These are phyloP conservation scores for Gomphus bonarii DNA, from an alignment of 1,284 basidiomycete genomes.

Conservation along the genomic window DNA sequence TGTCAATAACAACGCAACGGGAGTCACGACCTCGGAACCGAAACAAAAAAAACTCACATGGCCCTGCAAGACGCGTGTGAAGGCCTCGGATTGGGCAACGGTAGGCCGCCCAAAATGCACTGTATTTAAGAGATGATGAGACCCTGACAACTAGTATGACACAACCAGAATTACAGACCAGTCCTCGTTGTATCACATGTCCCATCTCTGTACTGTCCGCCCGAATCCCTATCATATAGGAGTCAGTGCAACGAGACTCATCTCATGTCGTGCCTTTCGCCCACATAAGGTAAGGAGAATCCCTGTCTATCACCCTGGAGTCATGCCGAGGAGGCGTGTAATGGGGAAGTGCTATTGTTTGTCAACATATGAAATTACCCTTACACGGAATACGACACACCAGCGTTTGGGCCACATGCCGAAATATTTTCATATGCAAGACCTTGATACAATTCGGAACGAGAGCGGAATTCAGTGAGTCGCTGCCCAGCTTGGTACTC, in stretches of 20 bases:
- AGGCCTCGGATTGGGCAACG: conserved; percentile 78
- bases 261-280: conserved; percentile 17
- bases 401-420: conserved; percentile 81
- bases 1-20: too few relatives aligned
- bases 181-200: conserved; percentile 93
- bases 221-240: conserved; percentile 59
- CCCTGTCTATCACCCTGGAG: conserved; percentile 64
- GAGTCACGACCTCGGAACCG: too few relatives aligned
- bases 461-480: conserved; percentile 69
- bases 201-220: conserved; percentile 82
- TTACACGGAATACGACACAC: conserved; percentile 22
- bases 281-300: conserved; percentile 84
- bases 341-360: conserved; percentile 69
- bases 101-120: conserved; percentile 82
- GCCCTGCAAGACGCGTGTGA: conserved; percentile 91
- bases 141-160: background rate
- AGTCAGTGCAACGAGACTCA: background rate
- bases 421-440: conserved; percentile 93
- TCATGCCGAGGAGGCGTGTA: conserved; percentile 73
- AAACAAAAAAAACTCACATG: conserved; percentile 54
- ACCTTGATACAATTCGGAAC: conserved; percentile 73
- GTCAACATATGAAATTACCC: background rate
- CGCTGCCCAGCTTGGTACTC: conserved; percentile 88
- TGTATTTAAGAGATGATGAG: background rate
- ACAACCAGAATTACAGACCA: background rate